phyloP scores from a whole-genome alignment of 495 filamentous ascomycete species.

The Penicillium crystallinum region DNA sequence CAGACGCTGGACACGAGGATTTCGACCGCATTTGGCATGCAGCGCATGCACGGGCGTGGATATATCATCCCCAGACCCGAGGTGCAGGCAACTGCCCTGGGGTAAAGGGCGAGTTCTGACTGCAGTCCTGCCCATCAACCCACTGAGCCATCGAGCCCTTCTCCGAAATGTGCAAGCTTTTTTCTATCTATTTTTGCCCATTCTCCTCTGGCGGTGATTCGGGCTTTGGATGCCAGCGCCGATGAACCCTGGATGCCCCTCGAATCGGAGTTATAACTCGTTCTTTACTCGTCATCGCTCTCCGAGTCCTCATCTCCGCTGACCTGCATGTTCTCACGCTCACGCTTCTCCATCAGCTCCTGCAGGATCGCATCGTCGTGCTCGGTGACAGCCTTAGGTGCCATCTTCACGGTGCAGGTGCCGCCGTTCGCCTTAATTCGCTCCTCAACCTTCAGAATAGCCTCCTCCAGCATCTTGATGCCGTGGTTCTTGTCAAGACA shows the following conservation, averaged over 20 bases:
- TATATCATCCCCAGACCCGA: slow-evolving; percentile 18
- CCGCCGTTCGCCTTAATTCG: slow-evolving; percentile 73
- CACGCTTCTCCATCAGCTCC: slow-evolving; percentile 97
- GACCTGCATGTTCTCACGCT: slow-evolving; percentile 94
- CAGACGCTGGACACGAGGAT: slow-evolving; percentile 13
- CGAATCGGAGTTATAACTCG: slow-evolving; percentile 6
- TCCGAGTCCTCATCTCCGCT: slow-evolving; percentile 94
- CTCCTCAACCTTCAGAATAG: slow-evolving; percentile 75
- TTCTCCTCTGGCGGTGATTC: slow-evolving; percentile 10
- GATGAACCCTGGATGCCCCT: slow-evolving; percentile 15
- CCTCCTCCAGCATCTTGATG: slow-evolving; percentile 75
- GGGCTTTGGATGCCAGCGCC: slow-evolving; percentile 12
- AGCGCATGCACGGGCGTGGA: slow-evolving; percentile 17
- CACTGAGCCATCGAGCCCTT: slow-evolving; percentile 32
- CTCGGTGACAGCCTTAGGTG: slow-evolving; percentile 97
- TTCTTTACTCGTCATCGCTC: slow-evolving; percentile 70
- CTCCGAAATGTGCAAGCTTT: slow-evolving; percentile 39
- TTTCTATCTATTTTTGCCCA: slow-evolving; percentile 31
- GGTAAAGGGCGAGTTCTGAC: slow-evolving; percentile 25
- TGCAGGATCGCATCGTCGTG: slow-evolving; percentile 95
- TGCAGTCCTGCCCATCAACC: slow-evolving; percentile 28
- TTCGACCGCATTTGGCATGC: slow-evolving; percentile 15
- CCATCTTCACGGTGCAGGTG: slow-evolving; percentile 86
- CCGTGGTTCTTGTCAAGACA: slow-evolving; percentile 88
- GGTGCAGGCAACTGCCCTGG: slow-evolving; percentile 22